A percentile compares a stretch with the other conserved stretches of the same genome.
Evolutionary conservation across 495 filamentous ascomycete genomes (phyloP).

Genomic region (Diplogelasinospora grovesii): DNA sequence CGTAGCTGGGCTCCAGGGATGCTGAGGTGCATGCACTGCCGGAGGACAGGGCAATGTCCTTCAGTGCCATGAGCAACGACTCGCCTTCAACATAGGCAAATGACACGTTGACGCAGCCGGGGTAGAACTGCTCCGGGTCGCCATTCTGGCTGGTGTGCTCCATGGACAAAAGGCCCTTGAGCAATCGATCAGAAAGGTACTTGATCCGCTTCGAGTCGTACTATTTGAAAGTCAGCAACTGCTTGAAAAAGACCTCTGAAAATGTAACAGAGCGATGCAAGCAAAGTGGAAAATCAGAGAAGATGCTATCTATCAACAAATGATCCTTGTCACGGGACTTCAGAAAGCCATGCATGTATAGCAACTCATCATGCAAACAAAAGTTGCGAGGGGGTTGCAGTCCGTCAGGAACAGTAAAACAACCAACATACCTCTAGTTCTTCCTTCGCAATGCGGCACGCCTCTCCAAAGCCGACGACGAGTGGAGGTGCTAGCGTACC

Average conservation of each 20-base stretch:
- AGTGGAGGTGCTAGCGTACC: constrained; percentile 87
- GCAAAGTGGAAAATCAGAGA: constrained; percentile 32
- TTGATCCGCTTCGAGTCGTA: constrained; percentile 85
- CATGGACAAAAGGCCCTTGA: constrained; percentile 72
- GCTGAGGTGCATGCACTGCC: constrained; percentile 96
- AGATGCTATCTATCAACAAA: constrained; percentile 49
- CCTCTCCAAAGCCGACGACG: constrained; percentile 90
- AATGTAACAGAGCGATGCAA: constrained; percentile 3
- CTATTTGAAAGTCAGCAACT: constrained; percentile 40
- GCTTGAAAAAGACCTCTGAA: not conserved
- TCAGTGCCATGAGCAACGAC: constrained; percentile 94
- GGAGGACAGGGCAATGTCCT: constrained; percentile 95
- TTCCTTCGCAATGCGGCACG: constrained; percentile 81
- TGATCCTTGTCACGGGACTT: constrained; percentile 40
- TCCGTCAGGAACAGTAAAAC: constrained; percentile 2
- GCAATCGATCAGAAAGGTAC: constrained; percentile 71
- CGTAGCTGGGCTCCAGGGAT: constrained; percentile 92
- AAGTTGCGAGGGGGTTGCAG: not conserved
- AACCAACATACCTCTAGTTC: constrained; percentile 71
- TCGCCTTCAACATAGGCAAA: constrained; percentile 98
- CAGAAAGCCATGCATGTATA: constrained; percentile 64
- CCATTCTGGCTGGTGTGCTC: constrained; percentile 93
- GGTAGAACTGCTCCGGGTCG: constrained; percentile 75
- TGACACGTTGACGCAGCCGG: constrained; percentile 95
- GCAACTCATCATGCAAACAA: constrained; percentile 54